Percentiles rank a stretch among this genome's conserved stretches.
Evolutionary conservation across 495 filamentous ascomycete species (phyloP).

Genomic region (Penicillium ochrochloron): DNA sequence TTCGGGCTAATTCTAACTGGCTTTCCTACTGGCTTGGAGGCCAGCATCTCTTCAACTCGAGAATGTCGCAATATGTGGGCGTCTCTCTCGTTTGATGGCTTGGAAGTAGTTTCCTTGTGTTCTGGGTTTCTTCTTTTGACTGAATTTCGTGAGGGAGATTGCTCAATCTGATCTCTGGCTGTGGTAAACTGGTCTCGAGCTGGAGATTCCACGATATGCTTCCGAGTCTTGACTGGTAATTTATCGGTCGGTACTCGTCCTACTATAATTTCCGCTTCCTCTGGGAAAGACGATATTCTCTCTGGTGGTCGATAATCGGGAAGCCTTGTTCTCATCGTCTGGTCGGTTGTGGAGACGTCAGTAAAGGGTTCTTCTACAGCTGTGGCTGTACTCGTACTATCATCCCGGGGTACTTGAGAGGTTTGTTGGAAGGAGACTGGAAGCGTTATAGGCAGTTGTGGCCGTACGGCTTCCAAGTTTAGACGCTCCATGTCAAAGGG

Average conservation of each 20-base stretch:
- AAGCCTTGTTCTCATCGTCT: background rate
- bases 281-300: background rate
- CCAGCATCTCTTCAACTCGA: background rate
- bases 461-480: conserved; percentile 7
- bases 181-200: background rate
- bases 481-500: conserved; percentile 12
- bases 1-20: background rate
- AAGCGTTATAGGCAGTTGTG: conserved; percentile 12
- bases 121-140: too few relatives aligned
- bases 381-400: background rate
- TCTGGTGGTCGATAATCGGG: background rate
- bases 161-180: background rate
- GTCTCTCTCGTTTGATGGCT: background rate
- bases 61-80: background rate
- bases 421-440: conserved; percentile 10
- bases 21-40: background rate
- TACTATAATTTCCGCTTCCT: background rate
- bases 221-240: background rate
- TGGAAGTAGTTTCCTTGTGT: background rate
- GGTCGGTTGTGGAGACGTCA: background rate
- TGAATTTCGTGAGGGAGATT: background rate
- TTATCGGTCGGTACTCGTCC: background rate
- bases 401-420: background rate
- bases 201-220: background rate
- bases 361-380: background rate